Conservation (phyloP, 2,329 filamentous ascomycete genomes). For the Aspergillus jensenii region DNA sequence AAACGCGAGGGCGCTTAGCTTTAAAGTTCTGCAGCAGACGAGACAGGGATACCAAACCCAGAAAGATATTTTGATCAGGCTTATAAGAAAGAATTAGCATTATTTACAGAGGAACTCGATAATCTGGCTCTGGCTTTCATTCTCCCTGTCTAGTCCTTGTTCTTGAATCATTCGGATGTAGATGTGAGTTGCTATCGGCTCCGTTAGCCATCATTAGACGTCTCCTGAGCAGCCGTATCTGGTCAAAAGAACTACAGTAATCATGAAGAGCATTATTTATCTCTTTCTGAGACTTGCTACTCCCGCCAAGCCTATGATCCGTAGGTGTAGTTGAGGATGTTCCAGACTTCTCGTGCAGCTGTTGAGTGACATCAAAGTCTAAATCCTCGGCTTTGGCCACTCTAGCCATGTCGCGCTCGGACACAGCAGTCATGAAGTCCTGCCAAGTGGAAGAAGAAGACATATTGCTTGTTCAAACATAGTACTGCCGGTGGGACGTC, state of each 20-base stretch:
- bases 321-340: neutral
- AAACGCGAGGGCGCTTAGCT: neutral
- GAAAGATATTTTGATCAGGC: neutral
- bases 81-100: neutral
- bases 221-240: neutral
- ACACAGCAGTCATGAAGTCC: neutral
- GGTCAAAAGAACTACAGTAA: neutral
- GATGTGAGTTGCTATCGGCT: neutral
- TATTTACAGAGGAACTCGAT: neutral
- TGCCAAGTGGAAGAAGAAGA: neutral
- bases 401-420: neutral
- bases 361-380: neutral
- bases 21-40: neutral
- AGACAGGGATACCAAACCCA: neutral
- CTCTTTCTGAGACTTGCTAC: neutral
- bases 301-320: neutral
- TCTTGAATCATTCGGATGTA: neutral
- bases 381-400: neutral
- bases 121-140: neutral
- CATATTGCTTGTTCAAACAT: neutral
- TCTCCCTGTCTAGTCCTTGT: neutral
- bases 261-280: neutral
- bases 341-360: neutral
- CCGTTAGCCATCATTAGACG: neutral
- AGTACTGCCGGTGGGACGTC: neutral